These are phyloP conservation scores for Calonectria crousiana DNA, from an alignment of 2,329 filamentous ascomycete species.

Conservation along the genomic window DNA sequence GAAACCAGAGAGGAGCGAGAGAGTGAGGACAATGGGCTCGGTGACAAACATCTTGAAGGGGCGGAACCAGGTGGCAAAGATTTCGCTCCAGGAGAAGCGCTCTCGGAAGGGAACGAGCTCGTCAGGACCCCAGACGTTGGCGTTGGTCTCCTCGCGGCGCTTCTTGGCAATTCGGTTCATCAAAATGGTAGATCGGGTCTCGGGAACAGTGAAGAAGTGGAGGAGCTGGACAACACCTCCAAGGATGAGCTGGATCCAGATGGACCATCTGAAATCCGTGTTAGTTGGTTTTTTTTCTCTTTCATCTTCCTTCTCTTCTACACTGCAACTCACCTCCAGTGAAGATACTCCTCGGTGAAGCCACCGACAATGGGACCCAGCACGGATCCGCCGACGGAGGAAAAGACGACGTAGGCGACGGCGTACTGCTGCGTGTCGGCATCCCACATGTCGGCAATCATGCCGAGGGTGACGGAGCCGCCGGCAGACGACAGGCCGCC, in stretches of 20 bases:
- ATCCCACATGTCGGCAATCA: slow-evolving; percentile 82
- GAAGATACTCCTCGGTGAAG: slow-evolving; percentile 75
- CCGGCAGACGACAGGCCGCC: slow-evolving; percentile 79
- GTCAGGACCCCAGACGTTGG: slow-evolving; percentile 78
- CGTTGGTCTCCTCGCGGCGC: slow-evolving; percentile 69
- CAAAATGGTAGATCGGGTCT: slow-evolving; percentile 82
- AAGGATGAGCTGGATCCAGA: slow-evolving; percentile 89
- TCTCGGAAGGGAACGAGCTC: slow-evolving; percentile 74
- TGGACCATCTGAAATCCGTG: slow-evolving; percentile 64
- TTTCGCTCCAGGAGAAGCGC: slow-evolving; percentile 69
- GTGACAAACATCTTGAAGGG: slow-evolving; percentile 81
- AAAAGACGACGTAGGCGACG: slow-evolving; percentile 82
- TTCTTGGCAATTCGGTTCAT: slow-evolving; percentile 85
- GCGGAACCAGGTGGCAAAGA: slow-evolving; percentile 68
- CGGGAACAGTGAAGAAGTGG: slow-evolving; percentile 78
- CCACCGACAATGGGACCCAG: slow-evolving; percentile 84
- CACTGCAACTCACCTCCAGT: slow-evolving; percentile 68
- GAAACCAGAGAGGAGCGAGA: slow-evolving; percentile 80
- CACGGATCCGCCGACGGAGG: slow-evolving; percentile 81
- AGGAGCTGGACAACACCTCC: slow-evolving; percentile 76
- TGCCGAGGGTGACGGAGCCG: slow-evolving; percentile 79
- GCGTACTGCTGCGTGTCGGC: slow-evolving; percentile 79
- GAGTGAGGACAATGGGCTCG: slow-evolving; percentile 78
- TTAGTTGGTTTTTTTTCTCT: slow-evolving; percentile 13
- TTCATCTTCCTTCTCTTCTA: background rate